Evolutionary conservation across 2,329 filamentous ascomycete species (phyloP), one percentile per base, ranked within the genome.

Genomic region (Ascosphaera apis): DNA sequence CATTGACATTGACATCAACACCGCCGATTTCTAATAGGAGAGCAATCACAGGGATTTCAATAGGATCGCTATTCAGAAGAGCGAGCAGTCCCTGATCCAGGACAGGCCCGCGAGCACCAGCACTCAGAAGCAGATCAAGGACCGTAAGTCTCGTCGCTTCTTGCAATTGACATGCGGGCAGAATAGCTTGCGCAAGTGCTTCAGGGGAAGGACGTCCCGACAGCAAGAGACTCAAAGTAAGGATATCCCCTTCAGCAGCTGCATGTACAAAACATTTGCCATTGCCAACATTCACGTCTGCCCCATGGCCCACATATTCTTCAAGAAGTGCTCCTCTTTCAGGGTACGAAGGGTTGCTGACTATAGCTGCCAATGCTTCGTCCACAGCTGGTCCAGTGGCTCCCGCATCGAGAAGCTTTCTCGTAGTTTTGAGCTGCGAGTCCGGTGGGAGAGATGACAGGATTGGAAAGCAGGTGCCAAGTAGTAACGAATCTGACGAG

Each of bases 181-280:
- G 16, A 12, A 44, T 35, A 7, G 36, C 43, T 27, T 35, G 36
- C n/a, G 40, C 37, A 15, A 44, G 43, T 6, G 43, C 36, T 19
- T 30, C 30, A 17, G 34, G 35, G 8, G 41, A 42, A 31, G 40
- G 37, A 8, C 33, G 31, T 4, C 43, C 43, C 18, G 38, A 34
- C n/a, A 43, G 36, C 7, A 44, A 37, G n/a, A 44, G 5, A 13
- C 37, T 42, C 3, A 43, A 18, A 15, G 37, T 18, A 35, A 37
- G 30, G 5, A 44, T 30, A 33, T 44, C 41, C 15, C 43, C 43
- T 17, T 32, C 15, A 15, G 32, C 36, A 13, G 38, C 38, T 13
- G 39, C 34, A 37, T 40, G 36, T 18, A 38, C 35, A 15, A 44
- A 40, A 17, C 43, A 44, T 33, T 41, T 41, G 2, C 43, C 43